Evolutionary conservation across 2,329 filamentous ascomycete genomes (phyloP).

Genomic region (Raffaelea albimanens): DNA sequence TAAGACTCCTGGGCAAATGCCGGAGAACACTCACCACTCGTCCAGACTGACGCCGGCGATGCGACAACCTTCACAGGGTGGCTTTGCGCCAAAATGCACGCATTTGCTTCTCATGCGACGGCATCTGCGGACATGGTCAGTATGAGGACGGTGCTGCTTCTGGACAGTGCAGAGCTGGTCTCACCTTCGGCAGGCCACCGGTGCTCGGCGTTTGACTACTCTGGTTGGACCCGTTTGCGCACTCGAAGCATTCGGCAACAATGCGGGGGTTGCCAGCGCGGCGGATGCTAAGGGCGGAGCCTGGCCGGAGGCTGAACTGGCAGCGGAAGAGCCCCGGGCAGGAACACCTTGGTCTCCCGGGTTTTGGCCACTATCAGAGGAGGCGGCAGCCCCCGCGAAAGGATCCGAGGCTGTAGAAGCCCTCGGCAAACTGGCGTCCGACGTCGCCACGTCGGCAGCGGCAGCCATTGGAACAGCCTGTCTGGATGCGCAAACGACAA

Average conservation of each 20-base stretch:
- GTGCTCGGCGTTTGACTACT: slow-evolving; percentile 14
- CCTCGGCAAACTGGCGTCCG: too few relatives aligned
- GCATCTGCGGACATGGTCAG: slow-evolving; percentile 9
- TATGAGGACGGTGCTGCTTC: background rate
- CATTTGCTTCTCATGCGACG: slow-evolving; percentile 17
- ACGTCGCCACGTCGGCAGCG: background rate
- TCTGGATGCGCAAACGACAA: background rate
- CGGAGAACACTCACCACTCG: slow-evolving; percentile 34
- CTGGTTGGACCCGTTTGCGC: background rate
- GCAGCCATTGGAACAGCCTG: background rate
- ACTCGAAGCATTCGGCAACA: too few relatives aligned
- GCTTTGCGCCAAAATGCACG: slow-evolving; percentile 12
- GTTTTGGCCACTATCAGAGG: too few relatives aligned
- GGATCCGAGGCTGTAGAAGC: too few relatives aligned
- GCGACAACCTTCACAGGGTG: slow-evolving; percentile 37
- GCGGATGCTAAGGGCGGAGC: too few relatives aligned
- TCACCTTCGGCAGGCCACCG: slow-evolving; percentile 14
- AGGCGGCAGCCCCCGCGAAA: too few relatives aligned
- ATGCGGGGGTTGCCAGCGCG: background rate
- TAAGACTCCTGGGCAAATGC: too few relatives aligned
- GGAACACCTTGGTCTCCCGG: too few relatives aligned
- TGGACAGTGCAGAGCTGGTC: background rate
- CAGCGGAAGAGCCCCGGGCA: too few relatives aligned
- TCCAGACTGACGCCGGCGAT: slow-evolving; percentile 37
- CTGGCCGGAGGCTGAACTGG: too few relatives aligned